These are phyloP conservation scores for Hypoxylon sp. DNA, from an alignment of 2,329 filamentous ascomycete genomes.

Conservation along the genomic window DNA sequence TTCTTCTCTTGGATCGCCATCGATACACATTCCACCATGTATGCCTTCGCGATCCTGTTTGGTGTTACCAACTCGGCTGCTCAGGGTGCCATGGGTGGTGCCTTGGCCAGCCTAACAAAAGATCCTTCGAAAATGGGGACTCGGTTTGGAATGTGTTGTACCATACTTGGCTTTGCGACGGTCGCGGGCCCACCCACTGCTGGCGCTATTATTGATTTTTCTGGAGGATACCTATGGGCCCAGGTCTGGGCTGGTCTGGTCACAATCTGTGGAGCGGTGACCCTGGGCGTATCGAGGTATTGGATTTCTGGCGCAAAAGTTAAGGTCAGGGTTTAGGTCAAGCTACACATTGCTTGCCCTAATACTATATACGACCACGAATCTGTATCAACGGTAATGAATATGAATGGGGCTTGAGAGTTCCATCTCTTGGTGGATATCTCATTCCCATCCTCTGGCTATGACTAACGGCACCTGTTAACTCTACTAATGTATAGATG, in stretches of 20 bases:
- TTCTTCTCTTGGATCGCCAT: constrained; percentile 72
- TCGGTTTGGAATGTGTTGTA: constrained; percentile 63
- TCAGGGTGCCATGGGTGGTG: constrained; percentile 60
- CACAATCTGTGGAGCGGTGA: constrained; percentile 37
- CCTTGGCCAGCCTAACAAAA: constrained; percentile 60
- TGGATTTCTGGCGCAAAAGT: constrained; percentile 38
- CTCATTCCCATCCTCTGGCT: constrained; percentile 19
- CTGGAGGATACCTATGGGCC: constrained; percentile 61
- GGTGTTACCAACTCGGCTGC: constrained; percentile 62
- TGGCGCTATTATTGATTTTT: constrained; percentile 62
- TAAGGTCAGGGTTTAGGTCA: constrained; percentile 35
- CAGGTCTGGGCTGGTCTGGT: constrained; percentile 65
- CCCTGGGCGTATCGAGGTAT: constrained; percentile 38
- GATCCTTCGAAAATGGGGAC: constrained; percentile 63
- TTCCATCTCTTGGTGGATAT: constrained; percentile 12
- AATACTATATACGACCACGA: constrained; percentile 3
- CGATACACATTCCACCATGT: constrained; percentile 57
- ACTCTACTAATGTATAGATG: constrained; percentile 28
- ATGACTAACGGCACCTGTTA: constrained; percentile 19
- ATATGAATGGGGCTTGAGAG: constrained; percentile 1
- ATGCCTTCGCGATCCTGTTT: constrained; percentile 61
- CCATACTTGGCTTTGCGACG: constrained; percentile 59
- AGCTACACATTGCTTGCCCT: neutral
- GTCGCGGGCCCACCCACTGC: constrained; percentile 63
- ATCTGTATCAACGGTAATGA: constrained; percentile 22